Conservation (phyloP, 2,329 filamentous ascomycete species). For the Kalaharituber pfeilii region DNA sequence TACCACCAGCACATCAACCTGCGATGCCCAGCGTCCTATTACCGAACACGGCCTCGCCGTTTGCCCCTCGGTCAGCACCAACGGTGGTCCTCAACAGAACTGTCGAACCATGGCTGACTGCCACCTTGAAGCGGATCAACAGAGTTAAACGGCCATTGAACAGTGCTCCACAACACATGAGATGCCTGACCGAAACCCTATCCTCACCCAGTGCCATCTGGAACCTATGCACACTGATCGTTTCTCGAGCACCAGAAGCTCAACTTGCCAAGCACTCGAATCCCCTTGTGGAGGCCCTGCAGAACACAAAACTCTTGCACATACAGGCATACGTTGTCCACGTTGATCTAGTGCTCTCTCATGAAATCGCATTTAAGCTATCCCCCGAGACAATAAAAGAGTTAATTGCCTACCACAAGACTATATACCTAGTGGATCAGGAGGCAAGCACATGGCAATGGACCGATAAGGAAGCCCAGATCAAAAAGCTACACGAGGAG, state of each 20-base stretch:
- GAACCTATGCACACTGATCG: constrained; percentile 83
- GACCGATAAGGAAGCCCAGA: constrained; percentile 88
- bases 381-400: constrained; percentile 86
- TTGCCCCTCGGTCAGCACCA: constrained; percentile 81
- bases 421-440: constrained; percentile 79
- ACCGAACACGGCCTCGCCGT: constrained; percentile 87
- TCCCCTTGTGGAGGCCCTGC: constrained; percentile 67
- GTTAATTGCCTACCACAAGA: constrained; percentile 89
- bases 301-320: constrained; percentile 85
- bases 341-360: constrained; percentile 95
- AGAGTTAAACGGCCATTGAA: constrained; percentile 92
- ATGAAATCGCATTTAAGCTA: constrained; percentile 96
- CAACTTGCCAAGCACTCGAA: constrained; percentile 69
- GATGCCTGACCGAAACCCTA: constrained; percentile 86
- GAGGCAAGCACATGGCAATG: constrained; percentile 82
- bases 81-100: constrained; percentile 87
- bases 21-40: constrained; percentile 84
- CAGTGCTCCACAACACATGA: constrained; percentile 85
- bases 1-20: constrained; percentile 8
- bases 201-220: constrained; percentile 72
- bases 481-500: constrained; percentile 94
- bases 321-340: constrained; percentile 96
- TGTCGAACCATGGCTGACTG: constrained; percentile 90
- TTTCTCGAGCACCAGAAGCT: constrained; percentile 71
- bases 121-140: constrained; percentile 92